Evolutionary conservation across 2,329 filamentous ascomycete genomes (phyloP).

Genomic region (Aspergillus ochraceus): DNA sequence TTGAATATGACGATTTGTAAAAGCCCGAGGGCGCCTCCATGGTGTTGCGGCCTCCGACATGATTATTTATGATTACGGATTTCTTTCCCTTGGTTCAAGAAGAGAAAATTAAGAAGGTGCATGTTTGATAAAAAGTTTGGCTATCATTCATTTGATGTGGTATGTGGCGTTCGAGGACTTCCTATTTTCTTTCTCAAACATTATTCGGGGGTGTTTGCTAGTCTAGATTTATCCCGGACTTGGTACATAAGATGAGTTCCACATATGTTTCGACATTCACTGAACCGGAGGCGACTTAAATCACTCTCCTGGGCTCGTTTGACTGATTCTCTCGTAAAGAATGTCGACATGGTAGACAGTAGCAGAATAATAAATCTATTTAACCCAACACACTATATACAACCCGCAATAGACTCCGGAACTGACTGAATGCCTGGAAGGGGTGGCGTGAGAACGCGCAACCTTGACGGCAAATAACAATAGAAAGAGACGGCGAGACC

Average conservation of each 20-base stretch:
- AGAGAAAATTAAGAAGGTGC: neutral
- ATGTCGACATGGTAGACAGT: neutral
- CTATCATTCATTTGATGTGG: neutral
- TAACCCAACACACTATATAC: constrained; percentile 13
- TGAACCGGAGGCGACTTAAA: neutral
- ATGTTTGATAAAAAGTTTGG: constrained; percentile 4
- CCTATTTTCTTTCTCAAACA: neutral
- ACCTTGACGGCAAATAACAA: neutral
- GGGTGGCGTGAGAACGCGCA: neutral
- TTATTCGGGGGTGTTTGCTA: neutral
- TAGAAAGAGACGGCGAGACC: neutral
- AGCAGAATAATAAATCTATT: constrained; percentile 9
- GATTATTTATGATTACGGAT: constrained; percentile 9
- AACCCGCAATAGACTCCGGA: constrained; percentile 5
- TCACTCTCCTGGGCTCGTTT: too few species aligned
- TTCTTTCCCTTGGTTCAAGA: neutral
- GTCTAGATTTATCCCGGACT: neutral
- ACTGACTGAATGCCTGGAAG: neutral
- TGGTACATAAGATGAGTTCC: neutral
- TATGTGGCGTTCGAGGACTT: constrained; percentile 1
- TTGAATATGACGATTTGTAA: constrained; percentile 38
- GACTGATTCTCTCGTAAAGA: neutral
- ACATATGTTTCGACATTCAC: neutral
- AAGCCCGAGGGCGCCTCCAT: neutral
- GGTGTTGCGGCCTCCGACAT: constrained; percentile 6